Base-by-base conservation (phyloP, 2,329 filamentous ascomycete species). In the Cladophialophora psammophila region DNA sequence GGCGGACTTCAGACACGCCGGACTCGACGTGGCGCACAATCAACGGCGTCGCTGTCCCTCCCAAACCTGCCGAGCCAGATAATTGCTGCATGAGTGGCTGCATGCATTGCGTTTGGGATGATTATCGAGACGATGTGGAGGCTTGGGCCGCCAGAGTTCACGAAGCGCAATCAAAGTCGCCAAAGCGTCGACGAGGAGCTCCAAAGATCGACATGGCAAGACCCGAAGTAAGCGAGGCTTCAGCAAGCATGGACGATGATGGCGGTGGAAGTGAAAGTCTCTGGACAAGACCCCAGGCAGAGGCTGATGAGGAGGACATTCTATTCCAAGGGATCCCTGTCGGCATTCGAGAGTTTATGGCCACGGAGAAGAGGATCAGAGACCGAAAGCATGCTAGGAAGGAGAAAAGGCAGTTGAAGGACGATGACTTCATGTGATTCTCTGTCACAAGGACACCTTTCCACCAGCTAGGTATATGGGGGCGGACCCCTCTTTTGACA, bases 31-130 rank as follows among this genome's bases (percentile, higher is more conserved):
- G 88, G 67, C 78, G 76, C 63, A 81, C 78, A 1, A 83, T 97
- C 63, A 93, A 91, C 0, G 94, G 94, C 3, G 86, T 98, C 0
- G 80, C 88, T 18, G 90, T 98, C 4, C 95, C 95, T 1, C 94
- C 93, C 0, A 87, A 87, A 56, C 95, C 95, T 0, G 85, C 88
- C 56, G 94, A 99, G 79, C 95, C 95, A 3, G 95, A 98, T 75
- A 97, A 99, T 76, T 99, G 95, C 85, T 99, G 95, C 80, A 99
- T 99, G 95, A 95, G 92, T 75, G 95, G 95, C 2, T 99, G 95
- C 77, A 94, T 97, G 57, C 94, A 98, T 78, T 99, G 95, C 78
- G 95, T 98, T 2, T 98, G 94, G 94, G 94, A 97, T 74, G 84
- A 88, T 61, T 98, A 90, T 79, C 86, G 94, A 8, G 94, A 99